Conservation (phyloP, 1,139 yeast genomes). For the Protomyces lactucae-debilis region DNA sequence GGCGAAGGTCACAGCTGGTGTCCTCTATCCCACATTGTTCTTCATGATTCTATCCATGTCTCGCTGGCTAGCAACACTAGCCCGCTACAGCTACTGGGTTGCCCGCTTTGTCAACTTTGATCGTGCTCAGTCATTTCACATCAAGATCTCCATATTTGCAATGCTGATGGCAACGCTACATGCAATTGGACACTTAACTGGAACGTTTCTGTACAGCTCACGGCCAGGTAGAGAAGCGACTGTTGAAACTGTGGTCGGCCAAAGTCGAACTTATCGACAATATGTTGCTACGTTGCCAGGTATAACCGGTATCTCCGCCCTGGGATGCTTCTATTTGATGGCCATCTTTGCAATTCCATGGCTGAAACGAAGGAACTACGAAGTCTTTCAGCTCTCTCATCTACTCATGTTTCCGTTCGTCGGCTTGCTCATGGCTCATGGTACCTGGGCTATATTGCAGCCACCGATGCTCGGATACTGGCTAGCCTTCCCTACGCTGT, state of each 20-base stretch:
- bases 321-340: not conserved
- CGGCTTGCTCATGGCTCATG: conserved; percentile 13
- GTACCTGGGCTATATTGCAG: conserved; percentile 5
- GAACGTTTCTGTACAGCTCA: conserved; percentile 3
- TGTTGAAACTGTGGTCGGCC: not conserved
- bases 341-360: not conserved
- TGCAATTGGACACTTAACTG: conserved; percentile 5
- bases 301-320: conserved; percentile 3
- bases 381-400: conserved; percentile 5
- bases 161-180: not conserved
- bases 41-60: conserved; percentile 9
- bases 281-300: conserved; percentile 1
- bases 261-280: not conserved
- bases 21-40: conserved; percentile 7
- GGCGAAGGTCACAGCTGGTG: conserved; percentile 14
- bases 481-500: conserved; percentile 7
- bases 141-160: conserved; percentile 7
- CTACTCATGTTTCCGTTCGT: conserved; percentile 6
- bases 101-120: conserved; percentile 15
- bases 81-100: not conserved
- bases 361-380: not conserved
- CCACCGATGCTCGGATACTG: conserved; percentile 17
- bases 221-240: not conserved
- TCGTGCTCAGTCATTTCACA: conserved; percentile 9
- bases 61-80: conserved; percentile 3